phyloP scores from a whole-genome alignment of 2,329 filamentous ascomycete species.

The Colletotrichum theobromicola region DNA sequence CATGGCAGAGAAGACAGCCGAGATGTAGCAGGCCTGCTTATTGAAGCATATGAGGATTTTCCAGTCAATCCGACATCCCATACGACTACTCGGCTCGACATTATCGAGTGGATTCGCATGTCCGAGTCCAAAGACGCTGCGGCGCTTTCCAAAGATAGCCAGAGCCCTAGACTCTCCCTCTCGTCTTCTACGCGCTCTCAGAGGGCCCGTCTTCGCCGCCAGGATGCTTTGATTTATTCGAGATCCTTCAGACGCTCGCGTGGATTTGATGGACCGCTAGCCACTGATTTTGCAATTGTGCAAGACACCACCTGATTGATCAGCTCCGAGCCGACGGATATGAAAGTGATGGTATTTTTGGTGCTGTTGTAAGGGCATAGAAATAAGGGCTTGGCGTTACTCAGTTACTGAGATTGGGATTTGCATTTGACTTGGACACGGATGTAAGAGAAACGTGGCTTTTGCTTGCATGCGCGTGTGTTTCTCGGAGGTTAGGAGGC shows the following conservation, averaged over 20 bases:
- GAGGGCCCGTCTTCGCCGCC: background rate
- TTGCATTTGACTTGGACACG: background rate
- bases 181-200: background rate
- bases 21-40: background rate
- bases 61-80: background rate
- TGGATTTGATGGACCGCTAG: background rate
- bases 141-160: background rate
- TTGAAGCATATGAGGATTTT: background rate
- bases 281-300: background rate
- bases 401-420: background rate
- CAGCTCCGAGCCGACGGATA: background rate
- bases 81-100: background rate
- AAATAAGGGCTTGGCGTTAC: background rate
- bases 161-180: background rate
- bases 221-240: background rate
- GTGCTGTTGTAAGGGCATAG: background rate
- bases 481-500: background rate
- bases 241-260: background rate
- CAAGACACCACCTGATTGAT: background rate
- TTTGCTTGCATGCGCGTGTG: background rate
- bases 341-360: background rate
- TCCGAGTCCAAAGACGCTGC: background rate
- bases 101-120: background rate
- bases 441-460: background rate
- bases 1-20: background rate